Percentiles rank a stretch among this genome's conserved stretches.
Conservation (phyloP, 2,329 filamentous ascomycete species). For the Talaromyces rugulosus region DNA sequence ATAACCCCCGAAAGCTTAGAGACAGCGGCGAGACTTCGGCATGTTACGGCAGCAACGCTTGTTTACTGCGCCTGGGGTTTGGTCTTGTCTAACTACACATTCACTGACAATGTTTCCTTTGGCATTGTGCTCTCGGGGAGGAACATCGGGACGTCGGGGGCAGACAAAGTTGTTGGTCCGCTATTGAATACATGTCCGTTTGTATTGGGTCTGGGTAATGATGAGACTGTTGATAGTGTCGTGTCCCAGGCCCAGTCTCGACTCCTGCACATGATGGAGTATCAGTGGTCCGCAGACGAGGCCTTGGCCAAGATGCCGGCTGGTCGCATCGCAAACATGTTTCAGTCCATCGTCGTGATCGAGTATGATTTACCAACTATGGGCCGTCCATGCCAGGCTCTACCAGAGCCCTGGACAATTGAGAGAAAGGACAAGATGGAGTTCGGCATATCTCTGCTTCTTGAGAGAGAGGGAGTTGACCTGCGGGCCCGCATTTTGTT, state of each 20-base stretch:
- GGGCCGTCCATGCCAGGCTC: background rate
- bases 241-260: background rate
- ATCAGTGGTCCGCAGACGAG: constrained; percentile 2
- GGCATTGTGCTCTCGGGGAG: background rate
- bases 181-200: background rate
- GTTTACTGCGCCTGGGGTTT: background rate
- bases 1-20: background rate
- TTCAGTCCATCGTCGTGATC: background rate
- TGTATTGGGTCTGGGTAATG: background rate
- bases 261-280: background rate
- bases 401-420: background rate
- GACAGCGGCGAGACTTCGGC: background rate
- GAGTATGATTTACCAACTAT: background rate
- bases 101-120: background rate
- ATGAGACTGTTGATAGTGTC: background rate
- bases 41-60: background rate
- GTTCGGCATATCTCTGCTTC: background rate
- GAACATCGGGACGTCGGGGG: background rate
- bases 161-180: background rate
- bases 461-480: background rate
- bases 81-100: background rate
- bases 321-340: background rate
- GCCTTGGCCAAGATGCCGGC: background rate
- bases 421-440: background rate
- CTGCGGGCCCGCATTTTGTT: background rate